Conservation (phyloP, 2,329 filamentous ascomycete species). For the Raffaelea ambrosiae region DNA sequence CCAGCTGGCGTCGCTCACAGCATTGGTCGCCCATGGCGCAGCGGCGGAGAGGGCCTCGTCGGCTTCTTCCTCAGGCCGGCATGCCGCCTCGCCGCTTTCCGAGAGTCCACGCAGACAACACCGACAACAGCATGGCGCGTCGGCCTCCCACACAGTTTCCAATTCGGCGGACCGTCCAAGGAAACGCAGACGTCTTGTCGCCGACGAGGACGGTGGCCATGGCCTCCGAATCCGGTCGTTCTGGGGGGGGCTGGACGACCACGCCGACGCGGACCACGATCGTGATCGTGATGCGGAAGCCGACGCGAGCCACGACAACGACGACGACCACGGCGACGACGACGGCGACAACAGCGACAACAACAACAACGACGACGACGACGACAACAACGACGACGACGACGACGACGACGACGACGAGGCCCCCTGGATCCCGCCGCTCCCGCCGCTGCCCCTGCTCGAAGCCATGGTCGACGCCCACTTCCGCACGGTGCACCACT, state of each 20-base stretch:
- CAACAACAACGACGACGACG: slow-evolving; percentile 7
- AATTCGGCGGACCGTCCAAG: too few relatives aligned
- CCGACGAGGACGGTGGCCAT: too few relatives aligned
- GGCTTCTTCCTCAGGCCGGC: too few relatives aligned
- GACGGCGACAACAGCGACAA: slow-evolving; percentile 1
- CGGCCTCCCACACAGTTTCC: too few relatives aligned
- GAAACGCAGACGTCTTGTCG: too few relatives aligned
- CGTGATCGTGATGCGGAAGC: slow-evolving; percentile 6
- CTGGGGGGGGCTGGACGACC: neutral
- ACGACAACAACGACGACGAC: neutral
- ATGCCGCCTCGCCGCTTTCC: too few relatives aligned
- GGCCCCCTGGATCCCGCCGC: neutral
- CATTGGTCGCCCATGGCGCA: too few relatives aligned
- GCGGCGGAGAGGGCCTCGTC: too few relatives aligned
- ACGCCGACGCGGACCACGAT: slow-evolving; percentile 1
- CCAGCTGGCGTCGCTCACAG: neutral
- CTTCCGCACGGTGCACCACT: slow-evolving; percentile 25
- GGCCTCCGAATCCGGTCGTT: too few relatives aligned
- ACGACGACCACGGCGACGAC: neutral
- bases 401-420: neutral
- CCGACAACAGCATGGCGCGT: too few relatives aligned
- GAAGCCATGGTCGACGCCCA: slow-evolving; percentile 20
- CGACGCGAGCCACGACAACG: neutral
- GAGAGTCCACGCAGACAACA: too few relatives aligned
- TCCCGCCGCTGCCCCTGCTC: slow-evolving; percentile 11